A percentile compares a stretch with the other conserved stretches of the same genome.
phyloP scores from a whole-genome alignment of 2,329 filamentous ascomycete species.

The Dryadomyces quercivorus region DNA sequence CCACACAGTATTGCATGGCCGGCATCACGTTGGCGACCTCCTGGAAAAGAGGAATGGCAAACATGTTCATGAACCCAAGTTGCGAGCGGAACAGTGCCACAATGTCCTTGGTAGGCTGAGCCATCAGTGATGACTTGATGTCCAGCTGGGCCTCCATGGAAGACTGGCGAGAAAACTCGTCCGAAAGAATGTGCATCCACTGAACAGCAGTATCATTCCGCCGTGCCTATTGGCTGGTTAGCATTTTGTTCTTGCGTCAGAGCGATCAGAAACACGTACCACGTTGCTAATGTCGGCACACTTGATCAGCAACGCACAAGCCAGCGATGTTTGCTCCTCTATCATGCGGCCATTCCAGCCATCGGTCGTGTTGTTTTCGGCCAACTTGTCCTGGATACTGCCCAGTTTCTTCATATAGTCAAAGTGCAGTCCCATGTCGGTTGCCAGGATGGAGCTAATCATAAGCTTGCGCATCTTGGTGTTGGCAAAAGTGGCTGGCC shows the following conservation, averaged over 20 bases:
- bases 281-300: conserved; percentile 99
- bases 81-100: conserved; percentile 77
- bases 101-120: conserved; percentile 71
- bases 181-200: conserved; percentile 90
- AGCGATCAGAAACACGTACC: conserved; percentile 40
- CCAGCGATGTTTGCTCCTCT: conserved; percentile 64
- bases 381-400: conserved; percentile 68
- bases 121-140: conserved; percentile 78
- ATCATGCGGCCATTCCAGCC: conserved; percentile 66
- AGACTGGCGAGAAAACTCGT: conserved; percentile 88
- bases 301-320: conserved; percentile 91
- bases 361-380: conserved; percentile 52
- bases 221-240: conserved; percentile 49
- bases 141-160: conserved; percentile 81
- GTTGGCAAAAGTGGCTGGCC: conserved; percentile 73
- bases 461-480: conserved; percentile 74
- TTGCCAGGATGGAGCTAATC: conserved; percentile 95
- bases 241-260: not conserved
- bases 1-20: conserved; percentile 69
- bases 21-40: conserved; percentile 79
- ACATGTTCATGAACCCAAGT: conserved; percentile 92
- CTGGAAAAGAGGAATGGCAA: conserved; percentile 84
- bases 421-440: conserved; percentile 94
- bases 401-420: conserved; percentile 87
- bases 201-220: conserved; percentile 69